Conservation (phyloP, 345 rosid species). For the Lumnitzera littorea region DNA sequence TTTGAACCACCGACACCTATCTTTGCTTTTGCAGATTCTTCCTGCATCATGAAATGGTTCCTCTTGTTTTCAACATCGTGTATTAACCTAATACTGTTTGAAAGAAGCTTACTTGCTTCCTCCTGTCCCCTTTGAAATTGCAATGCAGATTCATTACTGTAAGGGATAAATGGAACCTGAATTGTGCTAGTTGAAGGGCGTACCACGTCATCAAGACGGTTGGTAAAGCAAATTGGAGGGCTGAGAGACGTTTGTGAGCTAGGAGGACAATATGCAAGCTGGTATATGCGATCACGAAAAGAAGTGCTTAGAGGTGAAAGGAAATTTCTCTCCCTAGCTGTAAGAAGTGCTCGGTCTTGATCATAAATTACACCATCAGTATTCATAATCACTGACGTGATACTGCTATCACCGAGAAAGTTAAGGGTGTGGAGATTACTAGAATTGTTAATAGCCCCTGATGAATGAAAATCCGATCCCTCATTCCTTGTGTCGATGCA, state of each 20-base stretch:
- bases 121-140: conserved; percentile 24
- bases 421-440: neutral
- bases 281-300: neutral
- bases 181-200: conserved; percentile 26
- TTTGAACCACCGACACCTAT: conserved; percentile 23
- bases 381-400: neutral
- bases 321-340: too few relatives aligned
- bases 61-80: conserved; percentile 15
- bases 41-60: conserved; percentile 9
- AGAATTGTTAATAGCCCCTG: conserved; percentile 3
- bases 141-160: conserved; percentile 24
- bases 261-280: neutral
- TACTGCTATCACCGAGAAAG: neutral
- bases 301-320: neutral
- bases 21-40: conserved; percentile 20
- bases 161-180: conserved; percentile 23
- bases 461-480: conserved; percentile 7
- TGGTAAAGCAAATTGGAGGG: conserved; percentile 8
- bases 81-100: conserved; percentile 9
- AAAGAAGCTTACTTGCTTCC: conserved; percentile 32
- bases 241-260: conserved; percentile 11
- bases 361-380: too few relatives aligned
- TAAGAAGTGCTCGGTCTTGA: too few relatives aligned
- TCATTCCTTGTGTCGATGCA: conserved; percentile 4
- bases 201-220: conserved; percentile 8